Base-by-base conservation (phyloP, 139 green algal genomes). In the Chlamydomonas applanata region DNA sequence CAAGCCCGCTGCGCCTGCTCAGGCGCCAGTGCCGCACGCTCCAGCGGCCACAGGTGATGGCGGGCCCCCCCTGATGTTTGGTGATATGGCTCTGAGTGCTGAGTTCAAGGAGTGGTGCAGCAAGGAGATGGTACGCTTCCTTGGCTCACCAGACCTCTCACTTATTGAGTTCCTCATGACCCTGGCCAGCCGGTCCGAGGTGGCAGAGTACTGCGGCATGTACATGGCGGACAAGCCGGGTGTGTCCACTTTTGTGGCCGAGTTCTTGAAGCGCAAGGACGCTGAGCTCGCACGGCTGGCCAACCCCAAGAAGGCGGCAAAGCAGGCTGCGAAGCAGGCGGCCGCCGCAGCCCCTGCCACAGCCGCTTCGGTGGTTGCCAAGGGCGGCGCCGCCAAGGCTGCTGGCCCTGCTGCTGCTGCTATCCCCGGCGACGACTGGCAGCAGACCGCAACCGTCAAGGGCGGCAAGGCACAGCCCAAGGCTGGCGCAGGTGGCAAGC, bases 211-310 rank as follows among this genome's bases (percentile, higher is more conserved):
- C 82, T 88, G 90, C 73, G 72, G 87, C 36, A 72, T 82, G 45
- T 93, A 92, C 83, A 79, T 94, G 40, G 85, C 82, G 11, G 69
- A 79, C 45, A 88, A 86, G 35, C 62, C 88, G 14, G 83, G 85
- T 59, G 85, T 90, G 24, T 83, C 83, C 9, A 82, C 77, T 24
- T 97, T 97, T 74, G 83, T 91, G 1, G 79, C 82, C 17, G 93
- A 97, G 83, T 96, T 97, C 76, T 73, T 97, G n/a, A 87, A 87
- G 70, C 78, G 83, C 52, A 91, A 89, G 74, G 75, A 87, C 45
- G 83, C 81, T 14, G 83, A 93, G 71, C 19, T 78, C 32, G 25
- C 59, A 25, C 59, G 59, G 11, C 11, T 24, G 25, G 29, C 25
- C 59, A 40, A 35, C 16, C 25, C 59, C 25, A 40, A 35, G 13